These are phyloP conservation scores for Blastomyces emzantsi DNA, from an alignment of 2,329 filamentous ascomycete species.

Conservation along the genomic window DNA sequence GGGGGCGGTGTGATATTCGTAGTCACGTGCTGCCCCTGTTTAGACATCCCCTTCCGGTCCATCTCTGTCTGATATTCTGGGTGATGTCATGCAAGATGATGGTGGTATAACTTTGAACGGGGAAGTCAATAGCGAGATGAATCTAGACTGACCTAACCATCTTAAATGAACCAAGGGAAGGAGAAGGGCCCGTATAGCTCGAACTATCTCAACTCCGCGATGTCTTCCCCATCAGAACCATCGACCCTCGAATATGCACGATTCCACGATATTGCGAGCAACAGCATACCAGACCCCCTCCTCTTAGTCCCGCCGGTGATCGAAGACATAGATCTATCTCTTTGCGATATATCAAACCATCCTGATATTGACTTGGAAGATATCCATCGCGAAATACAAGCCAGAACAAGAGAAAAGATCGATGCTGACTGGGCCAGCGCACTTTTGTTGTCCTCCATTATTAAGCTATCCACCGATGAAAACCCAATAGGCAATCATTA, in stretches of 20 bases:
- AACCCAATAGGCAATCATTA: neutral
- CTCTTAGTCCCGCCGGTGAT: constrained; percentile 13
- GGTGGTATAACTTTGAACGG: neutral
- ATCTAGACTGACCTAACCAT: neutral
- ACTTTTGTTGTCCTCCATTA: constrained; percentile 25
- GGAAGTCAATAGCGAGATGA: neutral
- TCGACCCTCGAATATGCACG: constrained; percentile 42
- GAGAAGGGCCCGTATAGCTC: neutral
- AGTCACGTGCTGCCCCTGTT: neutral
- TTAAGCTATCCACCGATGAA: constrained; percentile 13
- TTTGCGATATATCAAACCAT: constrained; percentile 14
- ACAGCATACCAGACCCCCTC: constrained; percentile 27
- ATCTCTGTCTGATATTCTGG: neutral
- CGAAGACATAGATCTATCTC: constrained; percentile 7
- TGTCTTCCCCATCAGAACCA: constrained; percentile 23
- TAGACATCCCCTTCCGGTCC: neutral
- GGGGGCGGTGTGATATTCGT: too few species aligned
- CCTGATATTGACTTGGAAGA: neutral
- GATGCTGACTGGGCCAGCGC: constrained; percentile 25
- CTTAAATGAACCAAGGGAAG: neutral
- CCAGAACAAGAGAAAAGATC: constrained; percentile 26
- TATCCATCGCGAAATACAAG: constrained; percentile 4
- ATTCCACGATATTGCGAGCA: constrained; percentile 34
- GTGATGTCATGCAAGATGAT: neutral
- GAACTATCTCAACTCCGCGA: neutral